Conservation (phyloP, 169 alveolate species). For the Plasmodium falciparum region DNA sequence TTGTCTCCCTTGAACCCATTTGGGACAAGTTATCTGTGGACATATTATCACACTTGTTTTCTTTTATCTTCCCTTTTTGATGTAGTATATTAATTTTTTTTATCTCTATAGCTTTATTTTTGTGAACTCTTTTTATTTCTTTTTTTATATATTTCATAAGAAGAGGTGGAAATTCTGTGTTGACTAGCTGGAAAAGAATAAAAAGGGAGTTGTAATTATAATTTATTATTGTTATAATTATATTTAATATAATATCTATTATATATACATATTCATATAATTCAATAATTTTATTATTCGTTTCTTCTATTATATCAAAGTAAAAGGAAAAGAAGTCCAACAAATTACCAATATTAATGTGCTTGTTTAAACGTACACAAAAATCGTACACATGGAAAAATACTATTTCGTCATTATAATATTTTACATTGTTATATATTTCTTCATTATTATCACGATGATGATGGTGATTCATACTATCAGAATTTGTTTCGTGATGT, state of each 20-base stretch:
- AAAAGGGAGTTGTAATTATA: conserved; percentile 64
- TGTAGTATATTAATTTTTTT: not conserved
- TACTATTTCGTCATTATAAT: conserved; percentile 9
- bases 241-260: conserved; percentile 44
- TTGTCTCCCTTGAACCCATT: not conserved
- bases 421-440: not conserved
- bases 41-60: too few relatives aligned
- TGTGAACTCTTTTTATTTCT: not conserved
- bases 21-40: not conserved
- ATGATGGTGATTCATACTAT: not conserved
- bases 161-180: not conserved
- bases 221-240: conserved; percentile 25
- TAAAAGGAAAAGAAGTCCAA: conserved; percentile 40
- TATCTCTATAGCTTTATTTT: too few relatives aligned
- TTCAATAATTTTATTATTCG: conserved; percentile 53
- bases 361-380: conserved; percentile 18
- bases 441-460: not conserved
- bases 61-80: not conserved
- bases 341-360: conserved; percentile 29
- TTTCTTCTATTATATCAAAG: conserved; percentile 35
- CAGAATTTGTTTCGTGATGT: too few relatives aligned
- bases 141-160: not conserved
- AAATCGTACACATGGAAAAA: conserved; percentile 41
- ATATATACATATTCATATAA: conserved; percentile 46
- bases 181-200: conserved; percentile 20